Evolutionary conservation across 768 basidiomycete genomes (phyloP).

Genomic region (Tulasnella sp.): DNA sequence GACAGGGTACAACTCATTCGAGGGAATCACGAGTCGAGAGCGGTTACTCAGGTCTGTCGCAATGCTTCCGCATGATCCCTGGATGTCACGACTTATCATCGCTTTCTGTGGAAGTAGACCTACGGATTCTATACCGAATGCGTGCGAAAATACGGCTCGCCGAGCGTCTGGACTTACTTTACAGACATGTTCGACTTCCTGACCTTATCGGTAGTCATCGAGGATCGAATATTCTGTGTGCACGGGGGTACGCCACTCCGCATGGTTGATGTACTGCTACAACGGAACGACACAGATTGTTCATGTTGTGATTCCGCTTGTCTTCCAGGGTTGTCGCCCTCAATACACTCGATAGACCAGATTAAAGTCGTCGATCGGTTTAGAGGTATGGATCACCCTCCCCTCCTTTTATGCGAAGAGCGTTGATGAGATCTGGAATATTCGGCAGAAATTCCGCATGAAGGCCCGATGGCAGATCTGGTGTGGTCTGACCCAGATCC

Average conservation of each 20-base stretch:
- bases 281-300: too few relatives aligned
- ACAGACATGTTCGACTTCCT: constrained; percentile 99
- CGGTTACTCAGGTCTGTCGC: constrained; percentile 77
- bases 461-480: constrained; percentile 98
- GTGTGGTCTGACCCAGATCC: constrained; percentile 99
- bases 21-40: constrained; percentile 95
- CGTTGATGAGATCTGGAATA: constrained; percentile 2
- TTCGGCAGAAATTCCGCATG: constrained; percentile 85
- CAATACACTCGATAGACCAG: constrained; percentile 98
- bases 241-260: constrained; percentile 64
- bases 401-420: not conserved
- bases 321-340: constrained; percentile 76
- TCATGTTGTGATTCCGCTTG: constrained; percentile 17
- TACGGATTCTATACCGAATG: constrained; percentile 99
- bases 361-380: constrained; percentile 99
- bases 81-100: too few relatives aligned
- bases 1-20: constrained; percentile 93
- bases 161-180: constrained; percentile 97
- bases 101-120: constrained; percentile 49
- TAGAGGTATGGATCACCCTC: constrained; percentile 48
- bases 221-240: constrained; percentile 98
- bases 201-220: constrained; percentile 94
- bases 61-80: too few relatives aligned
- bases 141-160: constrained; percentile 89
- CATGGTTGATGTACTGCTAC: constrained; percentile 9